Evolutionary conservation across 306 rosid species (phyloP), one percentile per base, ranked within the genome.

Genomic region (Crotalaria pallida): DNA sequence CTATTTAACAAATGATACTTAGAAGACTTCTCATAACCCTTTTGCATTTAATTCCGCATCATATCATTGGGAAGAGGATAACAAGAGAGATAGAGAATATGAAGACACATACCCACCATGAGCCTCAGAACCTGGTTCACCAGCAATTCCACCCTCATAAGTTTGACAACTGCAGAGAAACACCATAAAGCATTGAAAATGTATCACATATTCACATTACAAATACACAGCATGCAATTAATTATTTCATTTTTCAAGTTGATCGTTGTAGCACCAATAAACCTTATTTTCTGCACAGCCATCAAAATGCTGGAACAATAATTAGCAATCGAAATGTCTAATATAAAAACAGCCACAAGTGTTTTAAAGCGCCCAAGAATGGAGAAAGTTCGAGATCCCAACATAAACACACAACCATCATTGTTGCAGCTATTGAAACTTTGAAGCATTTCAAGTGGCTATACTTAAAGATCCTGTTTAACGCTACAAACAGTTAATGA

Each of bases 111-210:
- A 94, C 97, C 98, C 97, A 76, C 98, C 98, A 80, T 94, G 98
- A 86, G 98, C 98, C 82, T 94, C 98, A 31, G 90, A 79, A 69
- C 90, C 96, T 75, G 98, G 97, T 75, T 94, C 98, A 34, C 98
- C 98, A 21, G 89, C 84, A 81, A 90, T 88, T 48, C 97, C 98
- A 72, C 98, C 98, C 84, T 94, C 98, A 41, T 87, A 94, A 56
- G 98, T 90, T 81, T 94, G 98, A 81, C 98, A 94, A 71, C 97
- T 90, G 87, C 84, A 84, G 57, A 78, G 74, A 60, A 65, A 71
- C 31, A 64, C n/a, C 49, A 26, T 34, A 75, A 47, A 45, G 11
- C 45, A 53, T 24, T 61, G 77, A 15, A 29, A 19, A 74, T 24
- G 23, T 17, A 69, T 44, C 19, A 15, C 47, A 43, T 33, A 29